A percentile compares a stretch with the other conserved stretches of the same genome.
phyloP scores from a whole-genome alignment of 805 yeast genomes.

The Cyberlindnera americana region DNA sequence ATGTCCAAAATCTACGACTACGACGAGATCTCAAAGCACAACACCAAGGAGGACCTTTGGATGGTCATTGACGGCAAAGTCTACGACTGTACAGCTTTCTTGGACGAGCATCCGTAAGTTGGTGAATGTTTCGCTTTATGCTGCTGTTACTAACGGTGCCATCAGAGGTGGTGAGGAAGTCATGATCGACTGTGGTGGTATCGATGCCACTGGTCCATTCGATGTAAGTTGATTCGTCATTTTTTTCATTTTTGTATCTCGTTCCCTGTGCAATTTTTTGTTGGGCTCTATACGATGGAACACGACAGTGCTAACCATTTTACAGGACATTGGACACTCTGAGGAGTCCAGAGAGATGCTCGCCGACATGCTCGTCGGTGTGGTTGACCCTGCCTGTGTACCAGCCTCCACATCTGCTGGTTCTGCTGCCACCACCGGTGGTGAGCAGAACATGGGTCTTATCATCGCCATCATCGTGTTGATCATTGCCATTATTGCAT shows the following conservation, averaged over 20 bases:
- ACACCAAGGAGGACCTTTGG: constrained; percentile 78
- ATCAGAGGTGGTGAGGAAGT: constrained; percentile 78
- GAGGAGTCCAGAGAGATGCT: constrained; percentile 88
- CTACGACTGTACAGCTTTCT: constrained; percentile 49
- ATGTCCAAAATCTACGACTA: constrained; percentile 54
- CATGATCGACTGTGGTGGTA: constrained; percentile 74
- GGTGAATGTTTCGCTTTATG: not conserved
- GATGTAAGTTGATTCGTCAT: constrained; percentile 43
- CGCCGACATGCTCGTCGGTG: constrained; percentile 68
- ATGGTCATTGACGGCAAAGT: constrained; percentile 80
- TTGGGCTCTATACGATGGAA: too few species aligned
- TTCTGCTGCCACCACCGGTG: constrained; percentile 25
- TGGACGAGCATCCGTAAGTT: constrained; percentile 56
- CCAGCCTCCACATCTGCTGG: constrained; percentile 18
- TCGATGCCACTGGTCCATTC: constrained; percentile 80
- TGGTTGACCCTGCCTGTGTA: constrained; percentile 60
- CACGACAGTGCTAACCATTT: too few species aligned
- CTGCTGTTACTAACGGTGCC: constrained; percentile 27
- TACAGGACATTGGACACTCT: constrained; percentile 90
- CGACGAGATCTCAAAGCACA: constrained; percentile 71
- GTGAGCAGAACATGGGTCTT: constrained; percentile 25
- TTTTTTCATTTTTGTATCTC: not conserved
- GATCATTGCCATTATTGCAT: constrained; percentile 22
- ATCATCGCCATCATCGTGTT: constrained; percentile 21
- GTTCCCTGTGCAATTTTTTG: not conserved